Conservation (phyloP, 768 basidiomycete species). For the Russula virescens region DNA sequence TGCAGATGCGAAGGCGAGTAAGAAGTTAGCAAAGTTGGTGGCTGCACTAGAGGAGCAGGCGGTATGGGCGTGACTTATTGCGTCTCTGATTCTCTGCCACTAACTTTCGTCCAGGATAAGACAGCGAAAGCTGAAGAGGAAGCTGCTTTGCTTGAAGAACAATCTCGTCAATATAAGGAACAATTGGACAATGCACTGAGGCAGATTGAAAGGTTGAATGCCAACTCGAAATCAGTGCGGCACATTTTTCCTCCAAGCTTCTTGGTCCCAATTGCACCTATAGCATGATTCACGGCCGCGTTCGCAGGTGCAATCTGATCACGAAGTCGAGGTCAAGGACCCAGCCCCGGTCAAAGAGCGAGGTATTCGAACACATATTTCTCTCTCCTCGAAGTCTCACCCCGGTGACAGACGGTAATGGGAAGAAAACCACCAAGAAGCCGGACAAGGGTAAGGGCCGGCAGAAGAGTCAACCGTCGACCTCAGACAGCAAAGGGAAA, state of each 20-base stretch:
- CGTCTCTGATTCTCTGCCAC: background rate
- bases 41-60: too few species aligned
- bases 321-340: background rate
- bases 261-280: background rate
- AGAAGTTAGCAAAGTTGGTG: too few species aligned
- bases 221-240: slow-evolving; percentile 4
- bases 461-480: slow-evolving; percentile 3
- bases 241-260: background rate
- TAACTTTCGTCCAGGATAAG: slow-evolving; percentile 24
- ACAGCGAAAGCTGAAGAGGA: slow-evolving; percentile 25
- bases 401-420: background rate
- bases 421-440: slow-evolving; percentile 17
- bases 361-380: background rate
- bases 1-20: too few species aligned
- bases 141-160: slow-evolving; percentile 15
- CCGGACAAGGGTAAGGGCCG: slow-evolving; percentile 19
- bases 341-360: background rate
- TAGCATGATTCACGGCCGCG: background rate
- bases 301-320: background rate
- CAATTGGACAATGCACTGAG: slow-evolving; percentile 26
- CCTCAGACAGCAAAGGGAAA: slow-evolving; percentile 33
- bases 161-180: slow-evolving; percentile 15
- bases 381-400: background rate
- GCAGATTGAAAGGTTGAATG: slow-evolving; percentile 16
- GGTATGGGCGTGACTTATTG: too few species aligned